These are phyloP conservation scores for Chlamydomonas sp. DNA, from an alignment of 139 green algal genomes.

Conservation along the genomic window DNA sequence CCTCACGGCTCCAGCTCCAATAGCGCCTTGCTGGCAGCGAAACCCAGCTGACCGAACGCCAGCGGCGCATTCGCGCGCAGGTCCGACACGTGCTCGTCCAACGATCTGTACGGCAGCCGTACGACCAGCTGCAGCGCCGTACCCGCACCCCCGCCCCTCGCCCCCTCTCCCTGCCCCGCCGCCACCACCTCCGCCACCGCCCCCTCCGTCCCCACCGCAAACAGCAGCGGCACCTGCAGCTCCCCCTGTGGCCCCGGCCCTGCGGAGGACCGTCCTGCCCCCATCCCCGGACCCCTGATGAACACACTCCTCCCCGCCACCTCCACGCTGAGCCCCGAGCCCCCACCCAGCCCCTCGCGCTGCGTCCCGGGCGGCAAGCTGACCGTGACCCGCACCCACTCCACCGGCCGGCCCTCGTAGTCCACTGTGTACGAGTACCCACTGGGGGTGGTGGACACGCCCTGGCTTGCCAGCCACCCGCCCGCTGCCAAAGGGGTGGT, in stretches of 20 bases:
- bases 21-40: conserved; percentile 35
- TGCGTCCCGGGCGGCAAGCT: conserved; percentile 5
- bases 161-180: too few species aligned
- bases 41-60: conserved; percentile 40
- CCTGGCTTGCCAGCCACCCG: neutral
- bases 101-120: conserved; percentile 37
- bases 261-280: conserved; percentile 12
- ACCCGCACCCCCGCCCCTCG: neutral
- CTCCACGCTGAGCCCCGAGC: neutral
- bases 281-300: neutral
- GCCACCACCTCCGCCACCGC: neutral
- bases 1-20: conserved; percentile 50
- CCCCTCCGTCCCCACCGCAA: conserved; percentile 18
- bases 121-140: conserved; percentile 23
- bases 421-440: conserved; percentile 32
- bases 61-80: conserved; percentile 32
- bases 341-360: too few species aligned
- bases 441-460: neutral
- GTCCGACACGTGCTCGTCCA: conserved; percentile 23
- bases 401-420: conserved; percentile 46
- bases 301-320: too few species aligned
- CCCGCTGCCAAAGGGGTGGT: neutral
- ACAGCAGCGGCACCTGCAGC: conserved; percentile 45
- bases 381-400: conserved; percentile 42
- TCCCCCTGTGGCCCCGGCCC: neutral